These are phyloP conservation scores for Tetrahymena elliotti DNA, from an alignment of 73 alveolate genomes.

Conservation along the genomic window DNA sequence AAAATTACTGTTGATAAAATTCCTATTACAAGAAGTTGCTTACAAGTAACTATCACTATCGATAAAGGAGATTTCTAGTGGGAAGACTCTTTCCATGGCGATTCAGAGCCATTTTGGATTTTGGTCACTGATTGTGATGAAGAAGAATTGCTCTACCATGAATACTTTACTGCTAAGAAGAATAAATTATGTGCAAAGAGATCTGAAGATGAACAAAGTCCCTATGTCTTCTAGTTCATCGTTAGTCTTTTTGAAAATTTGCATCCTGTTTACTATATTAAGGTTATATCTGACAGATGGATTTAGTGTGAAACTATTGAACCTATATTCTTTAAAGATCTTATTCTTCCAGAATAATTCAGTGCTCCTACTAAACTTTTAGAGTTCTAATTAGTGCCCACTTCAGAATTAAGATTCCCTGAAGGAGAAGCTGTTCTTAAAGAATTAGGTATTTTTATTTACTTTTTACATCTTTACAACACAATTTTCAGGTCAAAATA, in stretches of 20 bases:
- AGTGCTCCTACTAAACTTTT: slow-evolving; percentile 60
- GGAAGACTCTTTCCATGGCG: slow-evolving; percentile 94
- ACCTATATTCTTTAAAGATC: slow-evolving; percentile 92
- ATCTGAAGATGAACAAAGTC: background rate
- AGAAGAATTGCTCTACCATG: slow-evolving; percentile 95
- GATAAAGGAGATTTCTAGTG: slow-evolving; percentile 90
- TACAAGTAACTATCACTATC: slow-evolving; percentile 88
- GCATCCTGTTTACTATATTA: slow-evolving; percentile 96
- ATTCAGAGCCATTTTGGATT: slow-evolving; percentile 95
- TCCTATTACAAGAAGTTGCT: slow-evolving; percentile 96
- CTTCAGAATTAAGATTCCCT: slow-evolving; percentile 27
- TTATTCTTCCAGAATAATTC: slow-evolving; percentile 97
- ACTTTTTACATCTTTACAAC: too few species aligned
- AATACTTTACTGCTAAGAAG: slow-evolving; percentile 76
- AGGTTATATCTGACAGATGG: slow-evolving; percentile 92
- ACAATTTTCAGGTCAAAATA: too few species aligned
- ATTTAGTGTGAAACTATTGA: slow-evolving; percentile 81
- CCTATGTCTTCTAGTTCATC: slow-evolving; percentile 76
- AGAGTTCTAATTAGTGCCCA: slow-evolving; percentile 23
- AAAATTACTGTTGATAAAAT: slow-evolving; percentile 89
- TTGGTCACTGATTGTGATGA: slow-evolving; percentile 97
- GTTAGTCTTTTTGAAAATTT: slow-evolving; percentile 96
- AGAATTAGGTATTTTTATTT: slow-evolving; percentile 23
- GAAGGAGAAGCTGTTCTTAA: slow-evolving; percentile 38
- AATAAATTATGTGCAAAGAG: slow-evolving; percentile 62